Evolutionary conservation across 2,329 filamentous ascomycete genomes (phyloP).

Genomic region (Rhynchosporium graminicola): DNA sequence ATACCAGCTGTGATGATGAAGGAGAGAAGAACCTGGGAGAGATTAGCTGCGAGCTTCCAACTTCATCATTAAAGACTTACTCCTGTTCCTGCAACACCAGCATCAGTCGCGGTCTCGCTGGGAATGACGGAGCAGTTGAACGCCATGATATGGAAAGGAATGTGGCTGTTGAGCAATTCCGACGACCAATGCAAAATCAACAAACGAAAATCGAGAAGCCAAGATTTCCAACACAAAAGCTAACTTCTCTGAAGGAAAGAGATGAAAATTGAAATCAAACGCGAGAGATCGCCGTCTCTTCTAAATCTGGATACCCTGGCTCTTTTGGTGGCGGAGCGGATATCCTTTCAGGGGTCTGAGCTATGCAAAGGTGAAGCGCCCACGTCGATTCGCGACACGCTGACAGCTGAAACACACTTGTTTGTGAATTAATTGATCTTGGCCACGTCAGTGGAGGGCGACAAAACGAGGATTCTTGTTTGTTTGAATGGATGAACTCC

Average conservation of each 20-base stretch:
- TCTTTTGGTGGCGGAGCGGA: conserved; percentile 1
- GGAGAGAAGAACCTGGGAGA: conserved; percentile 57
- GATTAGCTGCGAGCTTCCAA: neutral
- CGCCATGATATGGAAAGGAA: conserved; percentile 17
- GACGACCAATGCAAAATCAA: neutral
- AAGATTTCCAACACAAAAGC: neutral
- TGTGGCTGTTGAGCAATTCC: neutral
- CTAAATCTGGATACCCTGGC: conserved; percentile 11
- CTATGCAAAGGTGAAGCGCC: conserved; percentile 18
- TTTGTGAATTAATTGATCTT: conserved; percentile 15
- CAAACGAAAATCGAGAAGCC: neutral
- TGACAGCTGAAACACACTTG: conserved; percentile 16
- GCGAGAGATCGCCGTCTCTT: neutral
- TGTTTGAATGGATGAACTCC: neutral
- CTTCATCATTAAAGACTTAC: conserved; percentile 43
- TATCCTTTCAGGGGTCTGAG: conserved; percentile 10
- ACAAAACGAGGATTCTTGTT: neutral
- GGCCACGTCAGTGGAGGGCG: conserved; percentile 13
- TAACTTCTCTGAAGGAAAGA: neutral
- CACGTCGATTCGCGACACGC: conserved; percentile 9
- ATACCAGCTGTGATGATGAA: conserved; percentile 65
- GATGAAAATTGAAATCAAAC: neutral
- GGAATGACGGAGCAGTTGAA: conserved; percentile 25
- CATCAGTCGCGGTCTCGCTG: conserved; percentile 44
- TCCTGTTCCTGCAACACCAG: conserved; percentile 58